phyloP scores from a whole-genome alignment of 2,329 filamentous ascomycete genomes.

The Monosporascus sp. region DNA sequence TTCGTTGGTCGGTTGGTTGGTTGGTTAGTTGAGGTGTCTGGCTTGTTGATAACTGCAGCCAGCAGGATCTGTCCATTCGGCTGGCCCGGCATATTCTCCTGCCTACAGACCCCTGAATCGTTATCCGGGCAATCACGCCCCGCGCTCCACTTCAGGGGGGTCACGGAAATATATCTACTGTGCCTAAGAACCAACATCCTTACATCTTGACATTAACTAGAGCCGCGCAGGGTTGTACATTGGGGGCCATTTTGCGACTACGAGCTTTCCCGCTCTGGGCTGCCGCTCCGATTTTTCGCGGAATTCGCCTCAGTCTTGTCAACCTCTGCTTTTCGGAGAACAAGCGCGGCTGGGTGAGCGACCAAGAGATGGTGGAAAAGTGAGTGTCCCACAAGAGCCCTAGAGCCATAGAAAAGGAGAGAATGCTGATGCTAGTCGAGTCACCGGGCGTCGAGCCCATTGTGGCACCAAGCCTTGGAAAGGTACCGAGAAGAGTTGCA shows the following conservation, averaged over 20 bases:
- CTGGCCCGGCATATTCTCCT: not conserved
- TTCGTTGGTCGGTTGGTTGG: not conserved
- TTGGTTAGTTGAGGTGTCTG: not conserved
- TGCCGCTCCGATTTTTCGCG: not conserved
- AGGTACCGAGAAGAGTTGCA: slow-evolving; percentile 15
- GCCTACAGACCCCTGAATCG: not conserved
- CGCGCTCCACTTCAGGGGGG: not conserved
- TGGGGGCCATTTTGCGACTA: not conserved
- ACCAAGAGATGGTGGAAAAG: not conserved
- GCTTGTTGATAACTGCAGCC: not conserved
- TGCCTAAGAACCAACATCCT: not conserved
- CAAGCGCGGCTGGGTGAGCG: not conserved
- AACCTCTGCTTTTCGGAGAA: not conserved
- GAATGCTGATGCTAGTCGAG: not conserved
- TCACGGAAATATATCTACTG: not conserved
- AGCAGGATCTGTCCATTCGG: not conserved
- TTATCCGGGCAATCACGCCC: not conserved
- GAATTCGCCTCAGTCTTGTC: not conserved
- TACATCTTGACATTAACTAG: not conserved
- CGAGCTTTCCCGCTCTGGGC: not conserved
- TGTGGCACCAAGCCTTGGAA: slow-evolving; percentile 16
- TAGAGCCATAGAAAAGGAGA: not conserved
- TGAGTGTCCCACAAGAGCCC: not conserved
- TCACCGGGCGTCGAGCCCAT: slow-evolving; percentile 1
- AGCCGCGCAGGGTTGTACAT: not conserved